Evolutionary conservation across 2,329 filamentous ascomycete genomes (phyloP).

Genomic region (Trichoderma endophyticum): DNA sequence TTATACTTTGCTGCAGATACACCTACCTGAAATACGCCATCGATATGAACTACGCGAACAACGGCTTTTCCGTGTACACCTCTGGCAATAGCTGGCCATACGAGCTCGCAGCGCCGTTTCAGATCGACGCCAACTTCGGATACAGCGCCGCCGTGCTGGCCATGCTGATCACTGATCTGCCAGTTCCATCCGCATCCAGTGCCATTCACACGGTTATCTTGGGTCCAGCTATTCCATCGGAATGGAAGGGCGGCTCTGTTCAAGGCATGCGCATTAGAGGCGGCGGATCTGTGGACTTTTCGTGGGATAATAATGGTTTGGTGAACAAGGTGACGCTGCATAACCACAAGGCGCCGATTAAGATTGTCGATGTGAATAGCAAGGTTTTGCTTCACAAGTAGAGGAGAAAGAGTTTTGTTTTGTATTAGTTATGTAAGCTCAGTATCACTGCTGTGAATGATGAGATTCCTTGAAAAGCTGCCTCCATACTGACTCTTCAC

Average conservation of each 20-base stretch:
- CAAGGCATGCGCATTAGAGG: conserved; percentile 43
- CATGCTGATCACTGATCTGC: conserved; percentile 52
- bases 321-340: conserved; percentile 15
- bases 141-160: conserved; percentile 46
- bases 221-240: conserved; percentile 45
- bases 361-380: conserved; percentile 17
- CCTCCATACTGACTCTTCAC: background rate
- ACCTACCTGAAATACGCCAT: conserved; percentile 49
- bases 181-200: conserved; percentile 25
- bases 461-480: background rate
- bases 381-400: conserved; percentile 12
- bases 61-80: conserved; percentile 51
- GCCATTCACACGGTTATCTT: conserved; percentile 38
- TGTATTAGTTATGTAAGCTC: background rate
- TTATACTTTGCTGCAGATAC: conserved; percentile 32
- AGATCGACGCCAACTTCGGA: conserved; percentile 60
- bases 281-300: conserved; percentile 42
- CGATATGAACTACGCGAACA: conserved; percentile 47
- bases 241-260: conserved; percentile 44
- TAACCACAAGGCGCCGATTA: background rate
- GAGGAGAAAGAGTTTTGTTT: background rate
- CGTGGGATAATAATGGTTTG: conserved; percentile 37
- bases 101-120: conserved; percentile 46
- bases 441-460: background rate
- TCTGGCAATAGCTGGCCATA: conserved; percentile 3